Evolutionary conservation across 1,284 basidiomycete species (phyloP).

Genomic region (Hypsizygus ulmarius): DNA sequence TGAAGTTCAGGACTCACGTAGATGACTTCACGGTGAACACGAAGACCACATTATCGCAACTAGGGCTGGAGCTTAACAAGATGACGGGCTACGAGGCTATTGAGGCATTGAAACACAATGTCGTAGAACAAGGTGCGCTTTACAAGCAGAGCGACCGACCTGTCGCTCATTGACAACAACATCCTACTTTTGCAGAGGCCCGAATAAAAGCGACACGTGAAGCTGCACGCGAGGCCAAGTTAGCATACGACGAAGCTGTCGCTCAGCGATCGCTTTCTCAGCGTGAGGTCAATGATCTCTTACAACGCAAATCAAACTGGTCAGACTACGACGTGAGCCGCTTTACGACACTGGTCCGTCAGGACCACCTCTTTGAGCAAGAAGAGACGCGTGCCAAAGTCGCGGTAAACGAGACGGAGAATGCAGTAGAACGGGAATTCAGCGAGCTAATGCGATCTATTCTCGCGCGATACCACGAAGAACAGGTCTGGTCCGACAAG

Average conservation of each 20-base stretch:
- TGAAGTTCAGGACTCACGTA: conserved; percentile 48
- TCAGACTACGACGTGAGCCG: conserved; percentile 75
- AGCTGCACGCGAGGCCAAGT: conserved; percentile 67
- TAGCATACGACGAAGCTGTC: conserved; percentile 73
- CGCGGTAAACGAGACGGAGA: conserved; percentile 65
- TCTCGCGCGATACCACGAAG: conserved; percentile 89
- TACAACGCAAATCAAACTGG: conserved; percentile 89
- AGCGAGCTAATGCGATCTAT: conserved; percentile 83
- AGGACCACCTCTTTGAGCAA: conserved; percentile 83
- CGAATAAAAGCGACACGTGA: conserved; percentile 58
- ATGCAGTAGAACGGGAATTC: conserved; percentile 81
- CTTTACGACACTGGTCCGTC: conserved; percentile 84
- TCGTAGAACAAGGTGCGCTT: conserved; percentile 75
- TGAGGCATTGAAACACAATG: conserved; percentile 74
- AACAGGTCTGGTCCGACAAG: conserved; percentile 97
- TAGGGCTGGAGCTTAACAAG: conserved; percentile 78
- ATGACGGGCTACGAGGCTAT: conserved; percentile 91
- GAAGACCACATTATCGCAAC: conserved; percentile 60
- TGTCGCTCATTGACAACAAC: background rate
- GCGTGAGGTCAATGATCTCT: conserved; percentile 85
- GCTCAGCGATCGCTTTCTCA: conserved; percentile 76
- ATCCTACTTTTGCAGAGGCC: conserved; percentile 45
- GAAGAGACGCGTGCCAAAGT: conserved; percentile 69
- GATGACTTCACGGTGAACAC: conserved; percentile 58
- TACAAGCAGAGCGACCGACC: conserved; percentile 2